Percentiles rank a stretch among this genome's conserved stretches.
Evolutionary conservation across 352 stramenopile species (phyloP).

Genomic region (Phytopythium boreale): DNA sequence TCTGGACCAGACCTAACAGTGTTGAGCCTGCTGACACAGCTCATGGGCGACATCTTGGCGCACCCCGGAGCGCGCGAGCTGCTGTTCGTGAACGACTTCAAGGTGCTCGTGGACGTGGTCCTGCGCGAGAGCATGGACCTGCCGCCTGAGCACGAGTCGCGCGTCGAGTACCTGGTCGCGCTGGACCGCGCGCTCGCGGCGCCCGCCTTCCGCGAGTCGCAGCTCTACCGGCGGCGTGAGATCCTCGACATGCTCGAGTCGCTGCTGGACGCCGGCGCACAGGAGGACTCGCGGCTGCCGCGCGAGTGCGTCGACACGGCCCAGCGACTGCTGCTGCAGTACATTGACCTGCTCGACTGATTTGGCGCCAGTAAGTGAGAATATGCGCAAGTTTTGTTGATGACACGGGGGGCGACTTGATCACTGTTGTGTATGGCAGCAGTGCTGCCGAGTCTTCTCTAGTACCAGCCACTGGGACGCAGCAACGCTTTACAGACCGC

Average conservation of each 20-base stretch:
- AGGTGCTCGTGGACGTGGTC: slow-evolving; percentile 64
- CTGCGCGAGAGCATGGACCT: slow-evolving; percentile 63
- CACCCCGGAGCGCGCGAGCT: slow-evolving; percentile 39
- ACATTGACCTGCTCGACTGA: slow-evolving; percentile 66
- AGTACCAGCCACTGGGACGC: no score
- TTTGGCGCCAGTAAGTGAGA: no score
- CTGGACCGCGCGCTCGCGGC: slow-evolving; percentile 44
- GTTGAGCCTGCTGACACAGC: slow-evolving; percentile 20
- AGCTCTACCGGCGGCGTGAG: slow-evolving; percentile 59
- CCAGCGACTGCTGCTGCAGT: slow-evolving; percentile 47
- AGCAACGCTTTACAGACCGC: no score
- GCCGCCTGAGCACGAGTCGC: slow-evolving; percentile 42
- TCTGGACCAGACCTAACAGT: background rate
- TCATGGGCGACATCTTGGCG: slow-evolving; percentile 52
- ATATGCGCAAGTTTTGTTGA: background rate
- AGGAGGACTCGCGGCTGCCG: slow-evolving; percentile 40
- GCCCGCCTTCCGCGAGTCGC: slow-evolving; percentile 39
- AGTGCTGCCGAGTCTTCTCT: no score
- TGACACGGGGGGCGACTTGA: background rate
- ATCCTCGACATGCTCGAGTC: slow-evolving; percentile 47
- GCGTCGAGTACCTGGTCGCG: slow-evolving; percentile 41
- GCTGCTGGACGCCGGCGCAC: slow-evolving; percentile 31
- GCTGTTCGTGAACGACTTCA: slow-evolving; percentile 76
- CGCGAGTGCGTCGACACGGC: slow-evolving; percentile 25
- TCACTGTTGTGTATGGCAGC: background rate